Conservation (phyloP, 2,329 filamentous ascomycete species). For the Calonectria pteridis region DNA sequence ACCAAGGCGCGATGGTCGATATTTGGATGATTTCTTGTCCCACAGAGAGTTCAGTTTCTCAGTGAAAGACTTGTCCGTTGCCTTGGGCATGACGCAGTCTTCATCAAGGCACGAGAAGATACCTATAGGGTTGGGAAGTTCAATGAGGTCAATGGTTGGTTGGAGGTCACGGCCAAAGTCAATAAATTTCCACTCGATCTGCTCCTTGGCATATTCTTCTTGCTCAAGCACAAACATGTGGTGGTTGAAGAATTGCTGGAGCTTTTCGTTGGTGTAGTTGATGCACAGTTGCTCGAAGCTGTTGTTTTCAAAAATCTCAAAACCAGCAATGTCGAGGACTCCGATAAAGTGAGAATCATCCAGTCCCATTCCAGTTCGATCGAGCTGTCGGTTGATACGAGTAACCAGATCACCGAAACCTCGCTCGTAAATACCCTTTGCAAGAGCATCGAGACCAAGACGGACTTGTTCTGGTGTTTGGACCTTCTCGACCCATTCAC, state of each 20-base stretch:
- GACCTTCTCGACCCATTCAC: slow-evolving; percentile 98
- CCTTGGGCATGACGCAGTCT: slow-evolving; percentile 99
- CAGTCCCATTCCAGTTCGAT: slow-evolving; percentile 83
- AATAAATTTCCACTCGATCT: slow-evolving; percentile 99
- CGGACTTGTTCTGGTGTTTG: slow-evolving; percentile 97
- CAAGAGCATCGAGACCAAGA: slow-evolving; percentile 87
- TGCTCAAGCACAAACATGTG: slow-evolving; percentile 99
- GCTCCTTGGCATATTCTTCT: slow-evolving; percentile 96
- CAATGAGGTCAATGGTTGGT: slow-evolving; percentile 97
- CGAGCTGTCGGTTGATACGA: slow-evolving; percentile 91
- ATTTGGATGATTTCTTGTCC: slow-evolving; percentile 96
- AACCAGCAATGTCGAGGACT: slow-evolving; percentile 97
- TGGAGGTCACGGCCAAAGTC: slow-evolving; percentile 98
- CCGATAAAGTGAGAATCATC: slow-evolving; percentile 97
- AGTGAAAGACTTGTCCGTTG: slow-evolving; percentile 95
- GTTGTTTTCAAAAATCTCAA: slow-evolving; percentile 98
- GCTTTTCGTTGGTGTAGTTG: slow-evolving; percentile 99
- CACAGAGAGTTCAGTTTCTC: slow-evolving; percentile 97
- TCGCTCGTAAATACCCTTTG: slow-evolving; percentile 98
- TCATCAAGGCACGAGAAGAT: slow-evolving; percentile 99
- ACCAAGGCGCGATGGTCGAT: slow-evolving; percentile 86
- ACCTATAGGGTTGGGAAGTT: slow-evolving; percentile 95
- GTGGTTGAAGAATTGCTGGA: slow-evolving; percentile 99
- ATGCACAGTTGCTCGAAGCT: slow-evolving; percentile 99
- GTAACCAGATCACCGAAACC: slow-evolving; percentile 93